Evolutionary conservation across 2,329 filamentous ascomycete genomes (phyloP).

Genomic region (Aspergillus latus): DNA sequence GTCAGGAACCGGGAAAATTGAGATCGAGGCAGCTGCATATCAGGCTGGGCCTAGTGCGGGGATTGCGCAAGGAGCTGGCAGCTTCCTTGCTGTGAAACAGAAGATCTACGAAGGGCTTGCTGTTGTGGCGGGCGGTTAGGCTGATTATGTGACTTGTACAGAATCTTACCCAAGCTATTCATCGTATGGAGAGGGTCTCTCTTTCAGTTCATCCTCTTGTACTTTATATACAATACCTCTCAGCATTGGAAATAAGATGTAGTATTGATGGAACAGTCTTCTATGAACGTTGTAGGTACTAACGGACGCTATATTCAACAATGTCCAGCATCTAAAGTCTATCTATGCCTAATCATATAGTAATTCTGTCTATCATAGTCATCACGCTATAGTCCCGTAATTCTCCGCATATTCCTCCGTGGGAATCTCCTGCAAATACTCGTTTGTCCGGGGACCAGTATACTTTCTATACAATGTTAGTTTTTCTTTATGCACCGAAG

Average conservation of each 20-base stretch:
- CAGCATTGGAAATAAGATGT: background rate
- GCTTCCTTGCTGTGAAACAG: conserved; percentile 82
- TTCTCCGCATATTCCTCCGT: conserved; percentile 31
- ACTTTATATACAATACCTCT: conserved; percentile 2
- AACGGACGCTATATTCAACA: background rate
- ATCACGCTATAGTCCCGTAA: conserved; percentile 16
- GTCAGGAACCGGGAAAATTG: conserved; percentile 79
- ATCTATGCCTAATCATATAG: background rate
- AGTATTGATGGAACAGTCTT: background rate
- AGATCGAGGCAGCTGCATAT: conserved; percentile 75
- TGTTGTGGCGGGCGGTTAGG: conserved; percentile 70
- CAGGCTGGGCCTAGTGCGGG: conserved; percentile 43
- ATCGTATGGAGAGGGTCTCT: background rate
- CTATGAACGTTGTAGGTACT: background rate
- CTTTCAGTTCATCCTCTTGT: background rate
- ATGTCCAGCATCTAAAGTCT: background rate
- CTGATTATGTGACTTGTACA: background rate
- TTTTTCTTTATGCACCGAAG: background rate
- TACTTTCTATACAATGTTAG: conserved; percentile 49
- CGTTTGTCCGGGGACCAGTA: conserved; percentile 59
- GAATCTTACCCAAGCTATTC: background rate
- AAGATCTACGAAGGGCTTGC: conserved; percentile 94
- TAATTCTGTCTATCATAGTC: no score
- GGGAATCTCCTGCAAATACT: conserved; percentile 42
- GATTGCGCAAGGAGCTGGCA: conserved; percentile 56